Conservation (phyloP, 441 rosid genomes). For the Syzygium syzygioides region DNA sequence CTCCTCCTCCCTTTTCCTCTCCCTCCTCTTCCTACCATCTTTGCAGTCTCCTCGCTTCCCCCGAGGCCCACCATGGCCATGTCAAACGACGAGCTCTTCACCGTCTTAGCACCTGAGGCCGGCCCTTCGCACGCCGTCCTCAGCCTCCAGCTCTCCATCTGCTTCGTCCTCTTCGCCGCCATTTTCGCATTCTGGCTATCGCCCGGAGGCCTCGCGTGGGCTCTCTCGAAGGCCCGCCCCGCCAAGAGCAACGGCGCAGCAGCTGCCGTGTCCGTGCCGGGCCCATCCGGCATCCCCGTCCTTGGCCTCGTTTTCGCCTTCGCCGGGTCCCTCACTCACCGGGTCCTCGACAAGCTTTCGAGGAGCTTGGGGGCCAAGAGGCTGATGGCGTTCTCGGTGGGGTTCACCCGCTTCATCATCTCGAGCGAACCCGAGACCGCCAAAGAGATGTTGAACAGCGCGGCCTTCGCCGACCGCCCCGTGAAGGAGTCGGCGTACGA, state of each 20-base stretch:
- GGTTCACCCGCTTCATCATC: slow-evolving; percentile 60
- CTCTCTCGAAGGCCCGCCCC: slow-evolving; percentile 30
- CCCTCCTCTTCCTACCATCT: not conserved
- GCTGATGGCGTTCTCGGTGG: slow-evolving; percentile 74
- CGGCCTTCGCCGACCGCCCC: slow-evolving; percentile 70
- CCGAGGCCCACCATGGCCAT: not conserved
- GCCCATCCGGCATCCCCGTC: slow-evolving; percentile 57
- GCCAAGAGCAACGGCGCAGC: slow-evolving; percentile 3
- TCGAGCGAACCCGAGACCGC: slow-evolving; percentile 61
- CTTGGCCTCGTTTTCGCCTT: slow-evolving; percentile 42
- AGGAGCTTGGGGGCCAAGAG: slow-evolving; percentile 24
- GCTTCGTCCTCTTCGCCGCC: slow-evolving; percentile 22
- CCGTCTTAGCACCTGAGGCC: not conserved
- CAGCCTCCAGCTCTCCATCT: slow-evolving; percentile 25
- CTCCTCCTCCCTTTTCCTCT: not conserved
- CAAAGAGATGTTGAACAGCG: slow-evolving; percentile 54
- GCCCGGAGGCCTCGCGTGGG: slow-evolving; percentile 85
- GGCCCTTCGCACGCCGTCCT: not conserved
- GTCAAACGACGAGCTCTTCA: not conserved
- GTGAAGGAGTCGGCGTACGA: slow-evolving; percentile 79
- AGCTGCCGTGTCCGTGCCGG: slow-evolving; percentile 32
- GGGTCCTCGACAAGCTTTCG: slow-evolving; percentile 39
- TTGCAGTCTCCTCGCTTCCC: not conserved
- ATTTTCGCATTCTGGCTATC: slow-evolving; percentile 30
- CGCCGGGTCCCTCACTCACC: slow-evolving; percentile 37